A percentile compares a stretch with the other conserved stretches of the same genome.
These are phyloP conservation scores for Verticillium nubilum DNA, from an alignment of 2,329 filamentous ascomycete genomes.

Conservation along the genomic window DNA sequence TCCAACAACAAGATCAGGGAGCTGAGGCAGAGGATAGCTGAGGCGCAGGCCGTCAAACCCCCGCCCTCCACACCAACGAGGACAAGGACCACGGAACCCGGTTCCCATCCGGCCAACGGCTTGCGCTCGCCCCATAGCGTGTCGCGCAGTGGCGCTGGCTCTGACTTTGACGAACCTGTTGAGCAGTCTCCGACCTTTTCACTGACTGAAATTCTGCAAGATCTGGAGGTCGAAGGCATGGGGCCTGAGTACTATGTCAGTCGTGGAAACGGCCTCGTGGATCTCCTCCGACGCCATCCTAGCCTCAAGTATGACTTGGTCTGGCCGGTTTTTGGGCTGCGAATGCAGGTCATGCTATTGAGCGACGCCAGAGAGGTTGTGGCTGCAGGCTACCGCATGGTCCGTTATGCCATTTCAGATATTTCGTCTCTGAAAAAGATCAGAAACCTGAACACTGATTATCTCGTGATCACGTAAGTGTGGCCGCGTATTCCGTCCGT, in stretches of 20 bases:
- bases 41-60: slow-evolving; percentile 46
- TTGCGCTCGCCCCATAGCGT: slow-evolving; percentile 54
- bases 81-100: slow-evolving; percentile 39
- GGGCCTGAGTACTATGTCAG: slow-evolving; percentile 92
- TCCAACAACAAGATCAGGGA: slow-evolving; percentile 71
- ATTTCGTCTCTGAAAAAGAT: slow-evolving; percentile 85
- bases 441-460: slow-evolving; percentile 82
- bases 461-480: slow-evolving; percentile 69
- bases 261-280: slow-evolving; percentile 86
- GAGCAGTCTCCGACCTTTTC: slow-evolving; percentile 85
- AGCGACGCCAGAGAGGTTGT: slow-evolving; percentile 95
- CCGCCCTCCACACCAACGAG: slow-evolving; percentile 47
- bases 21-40: slow-evolving; percentile 54
- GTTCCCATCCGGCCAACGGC: slow-evolving; percentile 35
- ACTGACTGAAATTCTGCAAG: slow-evolving; percentile 83
- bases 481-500: background rate
- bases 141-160: slow-evolving; percentile 49
- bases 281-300: slow-evolving; percentile 89
- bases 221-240: slow-evolving; percentile 82
- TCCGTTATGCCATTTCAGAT: slow-evolving; percentile 91
- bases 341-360: slow-evolving; percentile 92
- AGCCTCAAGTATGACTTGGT: slow-evolving; percentile 94
- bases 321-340: slow-evolving; percentile 89
- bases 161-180: slow-evolving; percentile 60
- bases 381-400: slow-evolving; percentile 88